Base-by-base conservation (phyloP, 1,139 yeast species). In the Geotrichum candidum region DNA sequence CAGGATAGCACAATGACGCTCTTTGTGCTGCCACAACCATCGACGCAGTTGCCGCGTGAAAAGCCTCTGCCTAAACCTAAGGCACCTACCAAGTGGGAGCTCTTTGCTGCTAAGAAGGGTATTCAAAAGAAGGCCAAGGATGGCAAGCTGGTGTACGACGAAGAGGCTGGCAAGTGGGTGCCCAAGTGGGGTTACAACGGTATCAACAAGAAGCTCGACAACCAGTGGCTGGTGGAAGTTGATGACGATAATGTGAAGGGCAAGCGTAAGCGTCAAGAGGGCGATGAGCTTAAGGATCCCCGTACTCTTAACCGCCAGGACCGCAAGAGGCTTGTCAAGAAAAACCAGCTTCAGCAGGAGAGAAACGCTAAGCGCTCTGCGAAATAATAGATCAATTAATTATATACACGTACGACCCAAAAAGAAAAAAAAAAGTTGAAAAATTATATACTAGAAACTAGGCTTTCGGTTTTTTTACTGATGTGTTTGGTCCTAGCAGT, bases 151-250 rank as follows among this genome's bases (percentile, higher is more conserved):
- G 92, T 90, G 48, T 95, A 79, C 70, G 97, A 94, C 74, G 98
- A 95, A 76, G 95, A 83, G 55, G 78, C 83, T 35, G 94, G 94
- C 59, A 92, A 91, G 76, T 95, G 99, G 99, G 97, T 88, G 64
- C 95, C 96, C 69, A 92, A 91, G 76, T 95, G 99, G 99, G 99
- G 99, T 64, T 94, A 87, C 79, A 87, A 88, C 68, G 99, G 99
- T 71, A 84, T 84, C 75, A 94, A 94, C 77, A 94, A 94, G 78
- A 84, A 86, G 63, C 73, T 86, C 69, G 98, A 94, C 72, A 79
- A 82, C 73, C 97, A 94, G 77, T 94, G 99, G 99, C 82, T 91
- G 73, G 98, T 94, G 62, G 99, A 95, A 76, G 88, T 94, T 65
- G 90, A 90, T 63, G 96, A 89, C 63, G 67, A 65, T 31, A 58